phyloP scores from a whole-genome alignment of 129 eudicot genomes.

The Flaveria ramosissima region DNA sequence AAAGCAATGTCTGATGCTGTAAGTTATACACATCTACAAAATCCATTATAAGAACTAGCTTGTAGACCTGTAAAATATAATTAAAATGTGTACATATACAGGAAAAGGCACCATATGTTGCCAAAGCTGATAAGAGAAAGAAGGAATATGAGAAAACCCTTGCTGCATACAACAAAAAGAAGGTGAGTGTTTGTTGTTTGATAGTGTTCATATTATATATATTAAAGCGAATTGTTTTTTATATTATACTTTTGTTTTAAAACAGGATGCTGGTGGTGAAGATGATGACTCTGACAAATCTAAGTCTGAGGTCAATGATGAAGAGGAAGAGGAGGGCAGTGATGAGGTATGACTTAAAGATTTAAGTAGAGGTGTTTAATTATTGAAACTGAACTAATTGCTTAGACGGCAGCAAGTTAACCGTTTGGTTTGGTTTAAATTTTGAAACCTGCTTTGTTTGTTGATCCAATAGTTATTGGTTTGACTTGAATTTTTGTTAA shows the following conservation, averaged over 20 bases:
- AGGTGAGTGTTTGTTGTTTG: slow-evolving; percentile 29
- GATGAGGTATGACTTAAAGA: slow-evolving; percentile 41
- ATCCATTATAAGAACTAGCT: background rate
- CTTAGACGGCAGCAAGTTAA: no score
- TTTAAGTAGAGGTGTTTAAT: no score
- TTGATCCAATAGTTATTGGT: no score
- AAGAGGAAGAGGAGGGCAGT: slow-evolving; percentile 65
- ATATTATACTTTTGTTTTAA: background rate
- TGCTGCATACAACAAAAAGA: slow-evolving; percentile 55
- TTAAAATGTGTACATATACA: slow-evolving; percentile 9
- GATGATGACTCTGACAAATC: slow-evolving; percentile 83
- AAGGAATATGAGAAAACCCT: slow-evolving; percentile 62
- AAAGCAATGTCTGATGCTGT: slow-evolving; percentile 64
- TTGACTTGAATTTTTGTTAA: no score
- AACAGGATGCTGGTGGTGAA: slow-evolving; percentile 39
- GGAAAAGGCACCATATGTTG: slow-evolving; percentile 71
- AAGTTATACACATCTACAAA: background rate
- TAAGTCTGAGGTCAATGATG: slow-evolving; percentile 76
- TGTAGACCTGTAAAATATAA: background rate
- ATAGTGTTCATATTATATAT: background rate
- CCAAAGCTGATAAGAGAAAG: slow-evolving; percentile 73
- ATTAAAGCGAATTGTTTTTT: background rate
- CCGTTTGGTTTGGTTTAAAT: no score
- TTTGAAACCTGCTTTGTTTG: no score
- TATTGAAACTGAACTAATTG: no score